These are phyloP conservation scores for Aegle marmelos DNA, from an alignment of 345 rosid species.

Conservation along the genomic window DNA sequence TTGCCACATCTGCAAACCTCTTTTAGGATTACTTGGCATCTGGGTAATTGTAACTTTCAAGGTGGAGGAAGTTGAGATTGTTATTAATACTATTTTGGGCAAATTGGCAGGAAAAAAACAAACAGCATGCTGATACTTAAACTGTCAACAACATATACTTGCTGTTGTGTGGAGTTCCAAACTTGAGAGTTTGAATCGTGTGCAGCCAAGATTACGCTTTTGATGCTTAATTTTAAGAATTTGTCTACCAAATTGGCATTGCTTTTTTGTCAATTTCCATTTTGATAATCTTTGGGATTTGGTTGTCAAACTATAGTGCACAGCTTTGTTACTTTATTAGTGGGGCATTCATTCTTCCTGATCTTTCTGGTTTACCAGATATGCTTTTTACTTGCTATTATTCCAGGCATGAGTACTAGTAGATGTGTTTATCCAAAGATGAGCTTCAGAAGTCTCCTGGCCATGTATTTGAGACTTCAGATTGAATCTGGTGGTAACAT, in stretches of 20 bases:
- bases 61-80: background rate
- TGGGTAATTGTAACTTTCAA: background rate
- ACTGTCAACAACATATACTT: background rate
- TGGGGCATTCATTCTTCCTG: background rate
- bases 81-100: background rate
- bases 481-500: background rate
- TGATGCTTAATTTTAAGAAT: background rate
- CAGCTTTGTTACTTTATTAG: background rate
- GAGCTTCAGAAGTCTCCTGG: background rate
- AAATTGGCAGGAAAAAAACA: background rate
- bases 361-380: background rate
- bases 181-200: background rate
- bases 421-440: background rate
- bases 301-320: background rate
- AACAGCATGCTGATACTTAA: background rate
- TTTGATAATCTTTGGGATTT: conserved; percentile 1
- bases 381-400: background rate
- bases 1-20: background rate
- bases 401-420: background rate
- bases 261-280: background rate
- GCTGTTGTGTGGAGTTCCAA: background rate
- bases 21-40: background rate
- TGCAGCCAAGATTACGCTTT: background rate
- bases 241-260: background rate
- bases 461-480: background rate